Evolutionary conservation across 768 basidiomycete genomes (phyloP), one percentile per base, ranked within the genome.

Genomic region (Naganishia randhawae): DNA sequence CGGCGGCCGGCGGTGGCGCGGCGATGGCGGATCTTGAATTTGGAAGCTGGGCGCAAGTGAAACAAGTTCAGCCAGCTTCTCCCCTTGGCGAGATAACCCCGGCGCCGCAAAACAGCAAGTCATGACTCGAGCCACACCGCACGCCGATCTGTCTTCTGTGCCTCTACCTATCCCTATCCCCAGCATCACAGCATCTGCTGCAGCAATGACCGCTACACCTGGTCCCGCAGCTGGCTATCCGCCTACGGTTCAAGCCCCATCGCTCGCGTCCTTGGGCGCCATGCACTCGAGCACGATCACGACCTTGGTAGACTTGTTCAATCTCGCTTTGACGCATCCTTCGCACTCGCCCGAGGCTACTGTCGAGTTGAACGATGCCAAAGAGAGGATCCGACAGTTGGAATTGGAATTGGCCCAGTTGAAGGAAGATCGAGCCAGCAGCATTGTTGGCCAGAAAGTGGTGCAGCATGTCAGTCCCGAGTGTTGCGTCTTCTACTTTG

Each of bases 371-470:
- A 22, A 61, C 22, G 33, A 61, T 3, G 33, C 54, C 7, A 55
- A n/a, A 33, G 33, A 51, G 50, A 65, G 16, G 29, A 50, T 65
- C 16, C 1, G 22, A 14, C 31, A 42, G 50, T 52, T 68, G 67
- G 67, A 68, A 62, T 9, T 14, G 32, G 68, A 69, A 39, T 27
- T 74, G 62, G 32, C 57, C 11, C 35, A 32, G 13, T 54, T 65
- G 66, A 71, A 71, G 67, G 71, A 54, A 45, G 14, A 51, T 19
- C 9, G 22, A 31, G 52, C 10, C 22, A 48, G 22, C 16, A 19
- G 25, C n/a, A 22, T 22, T 48, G n/a, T 22, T 17, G 13, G 19
- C 45, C 45, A 22, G 45, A 48, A 48, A 48, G 13, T 22, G 41
- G 41, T 16, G 41, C 5, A 42, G 5, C 14, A 16, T 42, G 7